phyloP scores from a whole-genome alignment of 148 eudicot species.

The Persicaria maculosa region DNA sequence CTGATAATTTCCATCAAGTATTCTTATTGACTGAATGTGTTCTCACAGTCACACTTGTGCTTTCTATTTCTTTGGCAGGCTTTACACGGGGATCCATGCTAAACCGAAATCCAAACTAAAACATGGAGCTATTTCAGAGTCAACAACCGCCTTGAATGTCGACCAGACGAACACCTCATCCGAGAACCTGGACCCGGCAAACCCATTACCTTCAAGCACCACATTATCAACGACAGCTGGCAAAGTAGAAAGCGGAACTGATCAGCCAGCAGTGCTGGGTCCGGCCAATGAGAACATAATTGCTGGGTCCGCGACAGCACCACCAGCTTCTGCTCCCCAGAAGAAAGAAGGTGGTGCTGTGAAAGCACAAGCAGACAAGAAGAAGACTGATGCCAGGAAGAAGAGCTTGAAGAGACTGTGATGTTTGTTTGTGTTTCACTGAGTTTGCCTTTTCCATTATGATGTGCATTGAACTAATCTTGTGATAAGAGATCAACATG shows the following conservation, averaged over 20 bases:
- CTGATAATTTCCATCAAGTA: too few species aligned
- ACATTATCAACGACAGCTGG: constrained; percentile 31
- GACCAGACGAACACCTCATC: constrained; percentile 53
- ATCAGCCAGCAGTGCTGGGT: constrained; percentile 23
- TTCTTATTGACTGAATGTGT: too few species aligned
- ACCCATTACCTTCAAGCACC: constrained; percentile 25
- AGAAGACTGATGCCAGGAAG: constrained; percentile 87
- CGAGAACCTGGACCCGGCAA: constrained; percentile 43
- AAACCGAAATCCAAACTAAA: constrained; percentile 71
- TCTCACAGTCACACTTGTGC: neutral
- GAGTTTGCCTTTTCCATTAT: constrained; percentile 5
- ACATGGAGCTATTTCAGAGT: constrained; percentile 69
- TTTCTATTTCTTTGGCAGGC: constrained; percentile 31
- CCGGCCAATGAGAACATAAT: constrained; percentile 34
- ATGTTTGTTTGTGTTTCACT: constrained; percentile 8
- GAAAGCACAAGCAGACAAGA: constrained; percentile 66
- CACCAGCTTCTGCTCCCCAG: constrained; percentile 20
- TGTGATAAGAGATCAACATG: constrained; percentile 2
- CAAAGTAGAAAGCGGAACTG: constrained; percentile 44
- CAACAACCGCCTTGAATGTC: constrained; percentile 61
- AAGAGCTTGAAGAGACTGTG: constrained; percentile 78
- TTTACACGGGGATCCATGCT: constrained; percentile 88
- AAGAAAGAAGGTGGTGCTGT: constrained; percentile 44
- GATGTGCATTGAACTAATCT: neutral
- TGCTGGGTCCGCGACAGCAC: constrained; percentile 28